Conservation (phyloP, 805 yeast species). For the Spencermartinsiella europaea region DNA sequence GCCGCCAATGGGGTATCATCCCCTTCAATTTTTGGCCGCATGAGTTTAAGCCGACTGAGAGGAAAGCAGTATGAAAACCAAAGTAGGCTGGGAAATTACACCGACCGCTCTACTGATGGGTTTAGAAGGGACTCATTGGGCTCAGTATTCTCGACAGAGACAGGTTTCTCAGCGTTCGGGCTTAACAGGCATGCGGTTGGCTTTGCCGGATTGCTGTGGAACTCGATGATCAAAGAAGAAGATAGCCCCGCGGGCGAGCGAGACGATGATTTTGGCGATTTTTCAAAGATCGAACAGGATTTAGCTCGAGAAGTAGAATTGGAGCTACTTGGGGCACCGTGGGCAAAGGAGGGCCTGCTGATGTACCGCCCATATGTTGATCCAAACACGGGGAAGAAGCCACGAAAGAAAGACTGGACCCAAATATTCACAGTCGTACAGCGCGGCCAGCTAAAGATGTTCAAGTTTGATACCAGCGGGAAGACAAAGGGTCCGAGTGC, state of each 20-base stretch:
- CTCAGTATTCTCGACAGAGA: conserved; percentile 37
- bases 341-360: conserved; percentile 69
- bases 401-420: conserved; percentile 36
- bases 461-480: conserved; percentile 40
- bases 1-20: conserved; percentile 9
- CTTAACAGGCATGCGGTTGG: conserved; percentile 29
- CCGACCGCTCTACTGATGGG: conserved; percentile 6
- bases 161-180: conserved; percentile 25
- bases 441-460: conserved; percentile 58
- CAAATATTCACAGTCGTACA: conserved; percentile 62
- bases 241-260: conserved; percentile 6
- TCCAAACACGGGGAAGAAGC: conserved; percentile 24
- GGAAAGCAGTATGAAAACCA: conserved; percentile 15
- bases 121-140: conserved; percentile 19
- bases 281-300: conserved; percentile 28
- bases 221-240: conserved; percentile 28
- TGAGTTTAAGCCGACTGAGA: conserved; percentile 11
- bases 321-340: conserved; percentile 69
- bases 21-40: conserved; percentile 17
- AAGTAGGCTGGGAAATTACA: conserved; percentile 11
- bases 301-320: conserved; percentile 53
- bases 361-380: conserved; percentile 31
- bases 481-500: conserved; percentile 13
- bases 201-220: conserved; percentile 29
- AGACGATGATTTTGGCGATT: conserved; percentile 25